Base-by-base conservation (phyloP, 2,329 filamentous ascomycete species). In the Neonectria magnoliae region DNA sequence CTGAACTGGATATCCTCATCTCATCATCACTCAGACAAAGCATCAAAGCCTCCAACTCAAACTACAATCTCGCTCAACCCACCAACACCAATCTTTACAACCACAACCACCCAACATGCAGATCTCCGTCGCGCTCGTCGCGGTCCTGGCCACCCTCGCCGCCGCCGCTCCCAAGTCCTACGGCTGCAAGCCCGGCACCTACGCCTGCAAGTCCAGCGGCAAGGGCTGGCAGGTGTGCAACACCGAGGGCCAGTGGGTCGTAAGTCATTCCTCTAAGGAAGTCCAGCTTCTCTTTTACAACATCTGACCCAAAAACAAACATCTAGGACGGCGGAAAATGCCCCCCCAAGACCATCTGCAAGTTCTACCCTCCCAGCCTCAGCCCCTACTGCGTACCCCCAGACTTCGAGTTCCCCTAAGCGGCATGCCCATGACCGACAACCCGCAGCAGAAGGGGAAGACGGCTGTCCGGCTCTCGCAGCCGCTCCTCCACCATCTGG, bases 321-420 rank as follows among this genome's bases (percentile, higher is more conserved):
- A 10, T 25, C 22, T 41, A 81, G 79, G 72, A 64, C 56, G 76
- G 70, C 22, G 79, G 79, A 11, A 58, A 63, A 57, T 81, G 79
- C 65, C 78, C 78, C 13, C 78, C 77, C 64, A 68, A 78, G 55
- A 79, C 78, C 16, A 41, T 68, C 41, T 81, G 79, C 73, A 75
- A 76, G 72, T 81, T 80, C 75, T 74, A 76, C 72, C 38, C 67
- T 44, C 60, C 67, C 42, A 81, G 73, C 72, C 55, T 65, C 52
- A 79, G 76, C 75, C 79, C 79, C 64, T 81, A 81, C 77, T 81
- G 79, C 56, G 75, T 81, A 7, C 77, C 77, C 13, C 70, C 75
- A 38, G 64, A 66, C 54, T 79, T 75, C 73, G 56, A 73, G 63
- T 71, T 77, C 68, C 70, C 72, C 47, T 63, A 72, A 67, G 61